A percentile compares a stretch with the other conserved stretches of the same genome.
Conservation (phyloP, 768 basidiomycete species). For the Phlebiopsis flavidoalba region DNA sequence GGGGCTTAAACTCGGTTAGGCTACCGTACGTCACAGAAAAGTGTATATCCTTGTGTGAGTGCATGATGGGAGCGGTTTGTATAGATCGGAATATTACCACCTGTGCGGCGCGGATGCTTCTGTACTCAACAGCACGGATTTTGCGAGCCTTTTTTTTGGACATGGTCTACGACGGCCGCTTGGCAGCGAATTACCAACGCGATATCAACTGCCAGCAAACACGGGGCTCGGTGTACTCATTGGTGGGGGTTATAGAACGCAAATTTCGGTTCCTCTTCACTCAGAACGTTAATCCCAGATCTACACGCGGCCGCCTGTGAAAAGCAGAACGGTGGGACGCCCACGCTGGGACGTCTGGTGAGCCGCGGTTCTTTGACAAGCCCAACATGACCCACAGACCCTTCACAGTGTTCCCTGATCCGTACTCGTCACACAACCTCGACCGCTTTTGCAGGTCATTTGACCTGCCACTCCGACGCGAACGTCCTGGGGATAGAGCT, state of each 20-base stretch:
- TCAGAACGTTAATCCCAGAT: slow-evolving; percentile 34
- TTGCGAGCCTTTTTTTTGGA: slow-evolving; percentile 43
- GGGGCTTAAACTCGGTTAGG: slow-evolving; percentile 56
- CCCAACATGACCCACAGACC: slow-evolving; percentile 36
- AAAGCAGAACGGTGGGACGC: slow-evolving; percentile 67
- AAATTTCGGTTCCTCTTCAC: slow-evolving; percentile 11
- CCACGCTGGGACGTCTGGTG: slow-evolving; percentile 52
- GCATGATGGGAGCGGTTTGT: not conserved
- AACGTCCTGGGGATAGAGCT: slow-evolving; percentile 56
- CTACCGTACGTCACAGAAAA: slow-evolving; percentile 45
- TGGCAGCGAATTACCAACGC: slow-evolving; percentile 61
- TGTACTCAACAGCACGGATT: slow-evolving; percentile 62
- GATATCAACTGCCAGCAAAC: slow-evolving; percentile 48
- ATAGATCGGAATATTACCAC: slow-evolving; percentile 74
- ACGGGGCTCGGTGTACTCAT: slow-evolving; percentile 72
- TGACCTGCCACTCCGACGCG: slow-evolving; percentile 29
- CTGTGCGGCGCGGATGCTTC: slow-evolving; percentile 53
- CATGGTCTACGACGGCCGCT: slow-evolving; percentile 54
- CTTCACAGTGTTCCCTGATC: slow-evolving; percentile 41
- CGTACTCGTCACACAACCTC: slow-evolving; percentile 37
- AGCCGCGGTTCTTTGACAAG: slow-evolving; percentile 45
- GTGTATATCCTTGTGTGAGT: not conserved
- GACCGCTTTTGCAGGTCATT: slow-evolving; percentile 27
- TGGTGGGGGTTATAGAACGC: slow-evolving; percentile 36
- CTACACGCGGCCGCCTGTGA: slow-evolving; percentile 73